phyloP scores from a whole-genome alignment of 2,329 filamentous ascomycete species.

The Botrytis porri region DNA sequence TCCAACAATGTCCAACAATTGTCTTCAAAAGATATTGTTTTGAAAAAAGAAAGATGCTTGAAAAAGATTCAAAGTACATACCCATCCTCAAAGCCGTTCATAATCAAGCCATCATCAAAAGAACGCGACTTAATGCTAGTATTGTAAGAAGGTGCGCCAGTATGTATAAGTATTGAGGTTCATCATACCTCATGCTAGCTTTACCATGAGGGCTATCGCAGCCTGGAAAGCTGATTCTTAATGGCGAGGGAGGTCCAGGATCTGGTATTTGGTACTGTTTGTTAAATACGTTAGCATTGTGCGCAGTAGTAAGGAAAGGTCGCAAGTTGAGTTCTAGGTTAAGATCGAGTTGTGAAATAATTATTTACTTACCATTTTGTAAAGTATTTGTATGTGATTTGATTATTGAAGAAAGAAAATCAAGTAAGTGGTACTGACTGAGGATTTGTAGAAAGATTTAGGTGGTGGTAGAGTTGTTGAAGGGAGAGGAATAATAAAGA shows the following conservation, averaged over 20 bases:
- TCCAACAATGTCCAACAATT: background rate
- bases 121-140: background rate
- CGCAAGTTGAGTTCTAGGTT: background rate
- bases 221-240: background rate
- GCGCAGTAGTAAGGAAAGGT: background rate
- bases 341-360: background rate
- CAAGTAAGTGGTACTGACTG: background rate
- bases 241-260: background rate
- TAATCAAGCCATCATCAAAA: background rate
- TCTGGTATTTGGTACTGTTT: background rate
- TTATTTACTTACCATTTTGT: background rate
- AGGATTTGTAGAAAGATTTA: background rate
- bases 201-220: background rate
- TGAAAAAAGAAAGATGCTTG: background rate
- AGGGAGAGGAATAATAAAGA: too few relatives aligned
- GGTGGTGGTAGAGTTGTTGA: background rate
- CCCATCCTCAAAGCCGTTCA: background rate
- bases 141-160: background rate
- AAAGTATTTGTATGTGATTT: background rate
- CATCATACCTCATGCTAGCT: background rate
- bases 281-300: background rate
- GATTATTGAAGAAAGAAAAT: background rate
- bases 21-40: background rate
- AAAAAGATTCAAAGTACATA: background rate
- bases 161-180: background rate